Evolutionary conservation across 148 eudicot species (phyloP).

Genomic region (Cornus suecica): DNA sequence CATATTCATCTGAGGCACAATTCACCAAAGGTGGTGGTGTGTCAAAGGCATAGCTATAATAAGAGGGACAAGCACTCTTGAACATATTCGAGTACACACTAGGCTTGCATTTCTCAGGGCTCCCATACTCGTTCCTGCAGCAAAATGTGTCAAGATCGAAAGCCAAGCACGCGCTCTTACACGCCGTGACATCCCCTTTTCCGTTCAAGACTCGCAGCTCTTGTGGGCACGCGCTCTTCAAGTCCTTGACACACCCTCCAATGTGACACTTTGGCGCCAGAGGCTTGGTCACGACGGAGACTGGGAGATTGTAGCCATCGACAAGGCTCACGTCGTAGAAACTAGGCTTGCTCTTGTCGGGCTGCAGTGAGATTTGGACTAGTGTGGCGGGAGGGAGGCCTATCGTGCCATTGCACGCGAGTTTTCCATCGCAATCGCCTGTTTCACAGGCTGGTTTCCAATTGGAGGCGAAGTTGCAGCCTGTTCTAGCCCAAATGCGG

Average conservation of each 20-base stretch:
- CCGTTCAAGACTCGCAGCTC: constrained; percentile 46
- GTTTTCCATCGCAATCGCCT: constrained; percentile 57
- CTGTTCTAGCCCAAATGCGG: constrained; percentile 73
- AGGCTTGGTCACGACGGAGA: constrained; percentile 32
- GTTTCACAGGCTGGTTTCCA: constrained; percentile 52
- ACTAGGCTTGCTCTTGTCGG: constrained; percentile 47
- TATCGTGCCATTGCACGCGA: constrained; percentile 52
- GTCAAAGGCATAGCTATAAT: constrained; percentile 65
- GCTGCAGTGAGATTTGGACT: constrained; percentile 48
- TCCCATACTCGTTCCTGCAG: constrained; percentile 58
- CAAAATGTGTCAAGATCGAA: constrained; percentile 57
- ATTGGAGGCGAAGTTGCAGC: constrained; percentile 46
- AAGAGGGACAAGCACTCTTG: constrained; percentile 64
- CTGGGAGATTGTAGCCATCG: constrained; percentile 73
- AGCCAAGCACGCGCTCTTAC: constrained; percentile 77
- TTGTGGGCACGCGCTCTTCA: constrained; percentile 51
- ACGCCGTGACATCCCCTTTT: constrained; percentile 51
- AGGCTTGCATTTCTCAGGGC: constrained; percentile 57
- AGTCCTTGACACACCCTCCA: constrained; percentile 42
- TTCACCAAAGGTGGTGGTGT: constrained; percentile 48
- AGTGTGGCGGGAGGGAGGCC: constrained; percentile 69
- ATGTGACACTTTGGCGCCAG: constrained; percentile 28
- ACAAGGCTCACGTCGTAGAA: constrained; percentile 70
- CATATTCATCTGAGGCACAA: constrained; percentile 51
- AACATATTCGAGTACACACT: constrained; percentile 60